These are phyloP conservation scores for Cerrena zonata DNA, from an alignment of 1,284 basidiomycete species.

Conservation along the genomic window DNA sequence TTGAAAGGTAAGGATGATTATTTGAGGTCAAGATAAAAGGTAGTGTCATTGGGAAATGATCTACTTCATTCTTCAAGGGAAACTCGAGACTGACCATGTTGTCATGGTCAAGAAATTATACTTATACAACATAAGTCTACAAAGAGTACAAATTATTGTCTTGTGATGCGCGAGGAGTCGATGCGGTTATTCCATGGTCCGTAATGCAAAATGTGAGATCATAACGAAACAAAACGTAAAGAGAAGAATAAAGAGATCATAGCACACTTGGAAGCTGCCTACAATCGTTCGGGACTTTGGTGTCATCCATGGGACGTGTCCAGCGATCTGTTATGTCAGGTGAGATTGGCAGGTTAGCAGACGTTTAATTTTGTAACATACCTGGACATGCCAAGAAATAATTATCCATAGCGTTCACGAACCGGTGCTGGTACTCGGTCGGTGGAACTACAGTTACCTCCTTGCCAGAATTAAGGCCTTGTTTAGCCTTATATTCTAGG, in stretches of 20 bases:
- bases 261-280: constrained; percentile 28
- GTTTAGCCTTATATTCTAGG: constrained; percentile 72
- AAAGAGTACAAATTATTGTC: too few species aligned
- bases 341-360: neutral
- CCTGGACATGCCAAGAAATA: constrained; percentile 71
- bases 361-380: constrained; percentile 22
- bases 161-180: too few species aligned
- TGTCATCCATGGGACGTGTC: constrained; percentile 30
- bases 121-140: too few species aligned
- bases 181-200: too few species aligned
- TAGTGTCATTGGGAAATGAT: too few species aligned
- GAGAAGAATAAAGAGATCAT: constrained; percentile 16
- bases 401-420: constrained; percentile 58
- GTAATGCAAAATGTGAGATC: too few species aligned
- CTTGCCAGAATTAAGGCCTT: constrained; percentile 57
- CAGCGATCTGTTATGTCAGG: constrained; percentile 30
- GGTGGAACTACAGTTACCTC: constrained; percentile 71
- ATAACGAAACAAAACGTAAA: too few species aligned
- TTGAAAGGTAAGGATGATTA: too few species aligned
- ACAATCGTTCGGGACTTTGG: constrained; percentile 22
- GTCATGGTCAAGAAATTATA: too few species aligned
- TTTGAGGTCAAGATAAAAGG: too few species aligned
- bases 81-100: too few species aligned
- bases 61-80: too few species aligned
- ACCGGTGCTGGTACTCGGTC: constrained; percentile 64